Base-by-base conservation (phyloP, 2,329 filamentous ascomycete species). In the Colletotrichum theobromicola region DNA sequence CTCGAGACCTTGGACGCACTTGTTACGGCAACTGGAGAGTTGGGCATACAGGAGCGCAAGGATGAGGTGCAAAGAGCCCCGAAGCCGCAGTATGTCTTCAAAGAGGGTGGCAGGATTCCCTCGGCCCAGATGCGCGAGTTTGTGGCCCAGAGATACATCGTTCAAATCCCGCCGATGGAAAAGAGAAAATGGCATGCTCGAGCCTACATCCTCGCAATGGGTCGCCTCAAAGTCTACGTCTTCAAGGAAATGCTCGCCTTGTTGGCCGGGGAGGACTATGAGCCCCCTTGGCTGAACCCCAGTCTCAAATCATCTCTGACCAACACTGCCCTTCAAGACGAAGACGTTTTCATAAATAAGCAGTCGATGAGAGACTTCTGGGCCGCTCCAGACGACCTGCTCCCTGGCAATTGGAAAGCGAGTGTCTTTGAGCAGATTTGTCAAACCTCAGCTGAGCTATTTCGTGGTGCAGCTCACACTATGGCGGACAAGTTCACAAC, bases 401-500 rank as follows among this genome's bases (percentile, higher is more conserved):
- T 84, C 0, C 79, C 81, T 0, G 78, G 77, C 0, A 74, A 79
- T 2, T 84, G 83, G 84, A 85, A 85, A 70, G 63, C 67, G 2
- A 63, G 24, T 6, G 74, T 83, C 3, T 85, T 83, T n/a, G 71
- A 81, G 0, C 83, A 85, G 74, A 79, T 84, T 4, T 84, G 84
- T 53, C 68, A 75, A 2, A 77, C 84, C 10, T 81, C 83, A 0
- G 78, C 77, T 1, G 84, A 85, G 61, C 24, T 84, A 5, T 81
- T 85, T 34, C 78, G 77, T 2, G 84, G 81, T 0, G 83, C 84
- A 3, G 82, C 78, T 0, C 78, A 84, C 15, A 84, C 82, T 1
- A 84, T 85, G 84, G 81, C 81, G 0, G 83, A 84, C 72, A 84
- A 83, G 72, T 85, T 85, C 70, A 84, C 79, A 0, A 79, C 81